Evolutionary conservation across 352 stramenopile genomes (phyloP), one percentile per base, ranked within the genome.

Genomic region (Globisporangium nodosum): DNA sequence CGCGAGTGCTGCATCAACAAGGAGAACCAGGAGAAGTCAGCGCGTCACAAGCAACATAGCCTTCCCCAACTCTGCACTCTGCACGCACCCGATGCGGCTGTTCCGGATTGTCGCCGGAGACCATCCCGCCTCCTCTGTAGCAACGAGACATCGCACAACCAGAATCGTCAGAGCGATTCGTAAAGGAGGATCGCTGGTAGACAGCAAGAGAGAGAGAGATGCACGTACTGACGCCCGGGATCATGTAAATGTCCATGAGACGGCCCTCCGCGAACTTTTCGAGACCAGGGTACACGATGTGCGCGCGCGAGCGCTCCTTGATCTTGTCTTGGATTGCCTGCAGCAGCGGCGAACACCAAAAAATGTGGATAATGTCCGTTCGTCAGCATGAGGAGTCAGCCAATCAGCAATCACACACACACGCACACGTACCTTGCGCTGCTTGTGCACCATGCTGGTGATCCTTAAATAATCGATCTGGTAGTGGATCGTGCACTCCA

Each of bases 401-500:
- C 31, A 16, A 3, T 59, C 15, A 18, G 42, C 20, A 7, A 2
- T 40, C 27, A 37, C 15, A 40, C 12, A 13, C 13, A 69, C 78
- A 45, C 33, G 15, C 18, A 33, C 3, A 52, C 63, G 39, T 67
- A 98, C 97, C 74, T 97, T 81, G 57, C 88, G 80, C 76, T 99
- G 97, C 42, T 80, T 72, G 31, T 88, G 69, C 49, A 99, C 73
- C 89, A 99, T 98, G 48, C 92, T 89, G 3, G 90, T 93, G 64
- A 99, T 93, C 27, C 87, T 72, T 63, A 97, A 92, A 87, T 98
- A 99, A 68, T 99, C 89, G 69, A 99, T 97, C 59, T 96, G 87
- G 33, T 96, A 92, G 74, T 99, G 96, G 30, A 99, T 96, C 63
- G 97, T 98, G 78, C 97, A 99, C 70, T 99, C 96, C 96, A 99